Conservation (phyloP, 257 asterid species). For the Fraxinus cuspidata region DNA sequence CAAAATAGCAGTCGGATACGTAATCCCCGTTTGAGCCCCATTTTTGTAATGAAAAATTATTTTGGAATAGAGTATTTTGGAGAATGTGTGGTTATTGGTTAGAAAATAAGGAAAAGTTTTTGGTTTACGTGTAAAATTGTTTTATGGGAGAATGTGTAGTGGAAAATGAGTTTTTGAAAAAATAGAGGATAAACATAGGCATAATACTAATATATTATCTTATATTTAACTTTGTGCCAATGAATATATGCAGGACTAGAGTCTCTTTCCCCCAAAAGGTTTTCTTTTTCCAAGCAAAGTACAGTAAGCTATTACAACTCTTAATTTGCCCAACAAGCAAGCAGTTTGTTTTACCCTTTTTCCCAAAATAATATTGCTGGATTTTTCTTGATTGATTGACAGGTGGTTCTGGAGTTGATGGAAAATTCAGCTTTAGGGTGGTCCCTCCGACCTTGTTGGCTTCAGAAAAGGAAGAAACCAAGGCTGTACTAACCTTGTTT, state of each 20-base stretch:
- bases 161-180: too few species aligned
- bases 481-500: constrained; percentile 81
- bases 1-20: background rate
- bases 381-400: constrained; percentile 35
- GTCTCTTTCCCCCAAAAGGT: constrained; percentile 47
- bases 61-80: too few species aligned
- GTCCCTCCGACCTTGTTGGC: constrained; percentile 74
- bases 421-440: constrained; percentile 61
- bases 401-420: constrained; percentile 70
- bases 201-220: background rate
- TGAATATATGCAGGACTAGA: constrained; percentile 41
- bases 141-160: too few species aligned
- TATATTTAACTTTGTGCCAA: background rate
- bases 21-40: background rate
- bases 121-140: too few species aligned
- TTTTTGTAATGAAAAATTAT: too few species aligned
- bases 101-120: too few species aligned
- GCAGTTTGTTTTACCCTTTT: constrained; percentile 21
- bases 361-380: constrained; percentile 32
- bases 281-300: constrained; percentile 53
- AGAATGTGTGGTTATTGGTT: too few species aligned
- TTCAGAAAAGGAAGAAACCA: constrained; percentile 96
- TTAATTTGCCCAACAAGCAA: constrained; percentile 19
- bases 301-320: constrained; percentile 47
- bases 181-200: too few species aligned